A percentile compares a stretch with the other conserved stretches of the same genome.
Conservation (phyloP, 257 asterid genomes). For the Verbena officinalis region DNA sequence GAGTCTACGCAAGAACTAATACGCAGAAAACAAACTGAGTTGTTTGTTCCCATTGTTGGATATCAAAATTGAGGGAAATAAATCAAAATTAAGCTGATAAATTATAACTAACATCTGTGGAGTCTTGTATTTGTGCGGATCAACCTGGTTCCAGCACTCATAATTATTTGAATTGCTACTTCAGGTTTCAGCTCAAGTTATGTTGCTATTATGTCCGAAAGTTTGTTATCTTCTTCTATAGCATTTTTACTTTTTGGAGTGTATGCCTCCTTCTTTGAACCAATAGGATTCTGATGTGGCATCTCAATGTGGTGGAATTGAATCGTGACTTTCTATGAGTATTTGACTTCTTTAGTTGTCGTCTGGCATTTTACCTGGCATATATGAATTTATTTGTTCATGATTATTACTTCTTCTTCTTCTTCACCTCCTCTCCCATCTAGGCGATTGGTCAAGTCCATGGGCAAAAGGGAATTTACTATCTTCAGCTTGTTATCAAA, state of each 20-base stretch:
- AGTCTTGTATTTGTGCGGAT: neutral
- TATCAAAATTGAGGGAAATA: conserved; percentile 4
- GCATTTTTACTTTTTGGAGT: no score
- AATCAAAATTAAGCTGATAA: conserved; percentile 1
- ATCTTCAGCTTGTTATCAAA: conserved; percentile 66
- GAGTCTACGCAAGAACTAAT: neutral
- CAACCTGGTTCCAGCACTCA: conserved; percentile 4
- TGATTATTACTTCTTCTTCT: conserved; percentile 24
- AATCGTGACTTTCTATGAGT: conserved; percentile 2
- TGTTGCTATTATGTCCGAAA: neutral
- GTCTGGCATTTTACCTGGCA: conserved; percentile 3
- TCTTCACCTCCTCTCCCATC: neutral
- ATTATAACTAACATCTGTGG: neutral
- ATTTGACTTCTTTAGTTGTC: conserved; percentile 7
- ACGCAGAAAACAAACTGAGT: neutral
- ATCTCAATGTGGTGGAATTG: conserved; percentile 11
- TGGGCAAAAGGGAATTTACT: conserved; percentile 63
- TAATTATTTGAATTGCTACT: neutral
- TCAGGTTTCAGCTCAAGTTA: conserved; percentile 3
- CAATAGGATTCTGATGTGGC: neutral
- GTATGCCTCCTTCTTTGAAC: no score
- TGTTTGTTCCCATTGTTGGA: neutral
- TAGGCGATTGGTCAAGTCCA: conserved; percentile 63
- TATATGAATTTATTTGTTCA: conserved; percentile 19
- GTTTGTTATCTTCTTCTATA: no score